These are phyloP conservation scores for Nicotiana tabacum DNA, from an alignment of 257 asterid genomes.

Conservation along the genomic window DNA sequence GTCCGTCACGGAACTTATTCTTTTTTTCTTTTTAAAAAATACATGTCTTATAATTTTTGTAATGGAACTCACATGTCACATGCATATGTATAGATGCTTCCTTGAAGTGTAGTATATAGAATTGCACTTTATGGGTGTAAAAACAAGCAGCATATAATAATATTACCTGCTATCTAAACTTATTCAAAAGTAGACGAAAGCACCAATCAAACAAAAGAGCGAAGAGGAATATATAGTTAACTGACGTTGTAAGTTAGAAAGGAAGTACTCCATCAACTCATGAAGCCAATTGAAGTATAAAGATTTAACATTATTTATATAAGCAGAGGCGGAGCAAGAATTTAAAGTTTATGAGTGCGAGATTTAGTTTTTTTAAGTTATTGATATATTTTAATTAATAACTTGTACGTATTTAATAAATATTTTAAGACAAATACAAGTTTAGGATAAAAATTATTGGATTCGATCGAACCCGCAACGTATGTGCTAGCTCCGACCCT, in stretches of 20 bases:
- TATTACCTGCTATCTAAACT: too few relatives aligned
- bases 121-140: too few relatives aligned
- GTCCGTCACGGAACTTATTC: too few relatives aligned
- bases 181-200: neutral
- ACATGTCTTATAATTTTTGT: too few relatives aligned
- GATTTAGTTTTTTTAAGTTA: too few relatives aligned
- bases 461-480: rapidly evolving
- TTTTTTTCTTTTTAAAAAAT: too few relatives aligned
- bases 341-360: neutral
- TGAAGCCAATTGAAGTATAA: neutral
- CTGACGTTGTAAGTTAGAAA: neutral
- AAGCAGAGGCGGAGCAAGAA: rapidly evolving
- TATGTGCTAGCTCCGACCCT: neutral
- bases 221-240: neutral
- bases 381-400: too few relatives aligned
- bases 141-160: neutral
- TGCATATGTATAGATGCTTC: neutral
- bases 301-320: neutral
- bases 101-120: neutral
- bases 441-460: too few relatives aligned
- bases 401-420: too few relatives aligned
- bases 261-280: neutral
- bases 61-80: neutral
- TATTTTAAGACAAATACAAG: too few relatives aligned
- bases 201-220: neutral